phyloP scores from a whole-genome alignment of 768 basidiomycete genomes.

The Fibroporia radiculosa region DNA sequence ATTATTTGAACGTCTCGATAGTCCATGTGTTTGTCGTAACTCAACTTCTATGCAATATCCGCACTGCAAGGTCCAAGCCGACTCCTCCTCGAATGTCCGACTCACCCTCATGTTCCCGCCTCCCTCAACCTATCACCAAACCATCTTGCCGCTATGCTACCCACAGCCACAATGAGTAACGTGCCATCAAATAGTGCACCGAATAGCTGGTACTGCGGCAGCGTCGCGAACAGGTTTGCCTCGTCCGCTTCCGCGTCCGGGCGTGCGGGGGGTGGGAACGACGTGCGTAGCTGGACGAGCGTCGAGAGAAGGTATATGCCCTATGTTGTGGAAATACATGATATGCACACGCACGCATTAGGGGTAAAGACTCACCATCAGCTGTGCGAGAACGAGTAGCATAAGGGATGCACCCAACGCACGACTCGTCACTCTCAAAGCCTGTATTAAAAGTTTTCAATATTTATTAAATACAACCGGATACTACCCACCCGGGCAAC shows the following conservation, averaged over 20 bases:
- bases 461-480: not conserved
- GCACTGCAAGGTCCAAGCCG: no score
- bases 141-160: conserved; percentile 48
- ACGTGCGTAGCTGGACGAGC: conserved; percentile 72
- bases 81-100: no score
- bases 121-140: conserved; percentile 32
- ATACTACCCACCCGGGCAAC: conserved; percentile 44
- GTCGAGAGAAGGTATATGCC: conserved; percentile 81
- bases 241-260: conserved; percentile 14
- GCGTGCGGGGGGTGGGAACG: conserved; percentile 58
- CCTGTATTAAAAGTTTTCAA: conserved; percentile 27
- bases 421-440: conserved; percentile 55
- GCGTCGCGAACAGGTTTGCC: conserved; percentile 58
- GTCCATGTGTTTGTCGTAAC: no score
- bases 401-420: conserved; percentile 70
- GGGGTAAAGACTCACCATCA: conserved; percentile 52
- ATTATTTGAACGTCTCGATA: no score
- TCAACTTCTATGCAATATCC: no score
- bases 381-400: conserved; percentile 68
- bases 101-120: not conserved
- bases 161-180: conserved; percentile 53
- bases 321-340: conserved; percentile 28
- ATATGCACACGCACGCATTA: not conserved
- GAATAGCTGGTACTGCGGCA: conserved; percentile 69
- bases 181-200: conserved; percentile 68